Evolutionary conservation across 495 filamentous ascomycete genomes (phyloP).

Genomic region (Tetracladium marchalianum): DNA sequence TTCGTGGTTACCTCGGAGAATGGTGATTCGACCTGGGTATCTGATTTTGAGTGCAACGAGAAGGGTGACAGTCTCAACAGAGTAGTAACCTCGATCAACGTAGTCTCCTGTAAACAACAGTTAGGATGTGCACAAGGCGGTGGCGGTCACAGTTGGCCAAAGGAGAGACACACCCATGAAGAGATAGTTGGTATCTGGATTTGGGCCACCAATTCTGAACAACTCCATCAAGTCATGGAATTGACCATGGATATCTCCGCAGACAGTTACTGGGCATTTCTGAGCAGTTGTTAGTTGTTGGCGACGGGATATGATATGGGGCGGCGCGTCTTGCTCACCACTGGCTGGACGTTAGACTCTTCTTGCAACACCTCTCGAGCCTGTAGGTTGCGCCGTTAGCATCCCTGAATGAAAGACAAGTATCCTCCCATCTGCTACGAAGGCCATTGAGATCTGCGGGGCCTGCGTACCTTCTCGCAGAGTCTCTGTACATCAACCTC

Average conservation of each 20-base stretch:
- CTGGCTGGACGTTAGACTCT: slow-evolving; percentile 97
- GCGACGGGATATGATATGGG: background rate
- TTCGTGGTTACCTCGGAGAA: slow-evolving; percentile 94
- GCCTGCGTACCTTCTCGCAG: slow-evolving; percentile 80
- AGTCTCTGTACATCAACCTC: slow-evolving; percentile 92
- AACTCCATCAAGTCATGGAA: slow-evolving; percentile 94
- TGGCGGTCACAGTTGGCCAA: background rate
- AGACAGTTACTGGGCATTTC: slow-evolving; percentile 93
- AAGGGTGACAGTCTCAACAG: slow-evolving; percentile 89
- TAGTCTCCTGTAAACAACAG: slow-evolving; percentile 61
- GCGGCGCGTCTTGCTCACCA: slow-evolving; percentile 54
- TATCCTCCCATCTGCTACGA: background rate
- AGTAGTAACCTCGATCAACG: slow-evolving; percentile 95
- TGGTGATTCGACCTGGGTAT: slow-evolving; percentile 93
- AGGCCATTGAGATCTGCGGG: slow-evolving; percentile 10
- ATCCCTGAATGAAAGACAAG: slow-evolving; percentile 7
- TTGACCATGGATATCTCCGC: slow-evolving; percentile 89
- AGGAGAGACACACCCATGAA: slow-evolving; percentile 64
- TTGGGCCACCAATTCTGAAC: slow-evolving; percentile 85
- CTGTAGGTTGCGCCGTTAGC: slow-evolving; percentile 33
- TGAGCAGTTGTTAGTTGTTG: slow-evolving; percentile 25
- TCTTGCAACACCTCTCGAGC: slow-evolving; percentile 93
- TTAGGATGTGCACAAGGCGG: slow-evolving; percentile 3
- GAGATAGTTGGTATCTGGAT: slow-evolving; percentile 89
- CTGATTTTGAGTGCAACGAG: slow-evolving; percentile 92